Evolutionary conservation across 208 protist species (phyloP).

Genomic region (Acanthamoeba triangularis): DNA sequence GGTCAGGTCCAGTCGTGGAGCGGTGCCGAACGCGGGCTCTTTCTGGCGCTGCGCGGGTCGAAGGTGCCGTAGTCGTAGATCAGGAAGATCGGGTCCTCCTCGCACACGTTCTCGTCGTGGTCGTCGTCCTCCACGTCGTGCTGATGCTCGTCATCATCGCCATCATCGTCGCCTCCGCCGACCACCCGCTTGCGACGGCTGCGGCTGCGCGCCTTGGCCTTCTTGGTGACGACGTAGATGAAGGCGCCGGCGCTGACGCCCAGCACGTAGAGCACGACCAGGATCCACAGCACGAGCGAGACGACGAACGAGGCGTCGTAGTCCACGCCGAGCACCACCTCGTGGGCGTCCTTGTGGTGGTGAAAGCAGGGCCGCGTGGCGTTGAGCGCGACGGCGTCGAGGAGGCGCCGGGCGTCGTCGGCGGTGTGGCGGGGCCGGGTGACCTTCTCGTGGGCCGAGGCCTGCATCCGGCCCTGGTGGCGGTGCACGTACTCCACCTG

Average conservation of each 20-base stretch:
- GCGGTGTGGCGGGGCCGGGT: not conserved
- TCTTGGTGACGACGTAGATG: conserved; percentile 3
- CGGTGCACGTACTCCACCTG: not conserved
- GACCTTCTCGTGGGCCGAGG: not conserved
- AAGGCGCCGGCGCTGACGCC: conserved; percentile 39
- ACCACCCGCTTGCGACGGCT: not conserved
- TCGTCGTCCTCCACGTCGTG: not conserved
- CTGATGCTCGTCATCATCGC: not conserved
- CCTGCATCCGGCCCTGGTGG: not conserved
- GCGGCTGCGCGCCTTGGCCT: not conserved
- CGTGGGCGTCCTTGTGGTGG: not conserved
- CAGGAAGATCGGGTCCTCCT: conserved; percentile 34
- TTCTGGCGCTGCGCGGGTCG: not conserved
- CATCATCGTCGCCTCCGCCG: not conserved
- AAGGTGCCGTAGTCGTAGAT: conserved; percentile 61
- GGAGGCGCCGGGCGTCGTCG: not conserved
- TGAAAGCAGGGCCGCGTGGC: not conserved
- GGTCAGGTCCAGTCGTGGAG: not conserved
- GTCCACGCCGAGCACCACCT: not conserved
- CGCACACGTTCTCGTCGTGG: conserved; percentile 5
- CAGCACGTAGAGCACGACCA: conserved; percentile 15
- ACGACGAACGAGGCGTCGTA: conserved; percentile 15
- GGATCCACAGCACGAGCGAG: conserved; percentile 27
- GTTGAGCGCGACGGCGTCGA: not conserved
- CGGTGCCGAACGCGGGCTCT: not conserved